Base-by-base conservation (phyloP, 78 protist genomes). In the Dictyostelium firmibasis region DNA sequence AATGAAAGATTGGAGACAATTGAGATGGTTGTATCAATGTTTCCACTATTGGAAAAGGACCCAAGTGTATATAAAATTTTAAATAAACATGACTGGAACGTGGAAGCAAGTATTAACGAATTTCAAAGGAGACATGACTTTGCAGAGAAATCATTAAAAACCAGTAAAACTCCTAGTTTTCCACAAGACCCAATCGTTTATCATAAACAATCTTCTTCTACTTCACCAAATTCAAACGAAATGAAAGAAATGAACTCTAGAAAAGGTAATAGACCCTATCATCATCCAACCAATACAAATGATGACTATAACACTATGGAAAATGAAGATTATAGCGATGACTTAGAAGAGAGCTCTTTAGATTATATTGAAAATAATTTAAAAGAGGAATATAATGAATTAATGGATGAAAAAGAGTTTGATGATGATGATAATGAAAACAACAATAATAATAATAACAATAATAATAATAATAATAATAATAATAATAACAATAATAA, bases 11-110 rank as follows among this genome's bases (percentile, higher is more conserved):
- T 89, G 5, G 94, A 89, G 3, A 43, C 83, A 36, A 79, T 89
- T 0, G 87, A 89, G 36, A 41, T 62, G 50, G 47, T 89, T 4
- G 74, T 81, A 10, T 69, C 81, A 13, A 89, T 89, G 94, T 89
- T 70, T 69, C 94, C 94, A 13, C 50, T 89, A n/a, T 78, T 89
- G 18, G 87, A 89, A 47, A 77, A 89, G 29, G 94, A 89, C 81
- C 36, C 33, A 29, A 43, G 47, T 27, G 94, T 89, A 6, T 89
- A 89, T 76, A 53, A 44, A 36, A 78, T 89, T 4, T 67, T 89
- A n/a, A 62, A 89, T 10, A 83, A 84, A n/a, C 67, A 81, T 50
- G 60, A 62, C 18, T 89, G 94, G 94, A 64, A 57, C 33, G 83
- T 89, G 9, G 87, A 78, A 31, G 41, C 33, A 27, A 35, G 84